These are phyloP conservation scores for Pseudogymnoascus sp. DNA, from an alignment of 2,329 filamentous ascomycete genomes.

Conservation along the genomic window DNA sequence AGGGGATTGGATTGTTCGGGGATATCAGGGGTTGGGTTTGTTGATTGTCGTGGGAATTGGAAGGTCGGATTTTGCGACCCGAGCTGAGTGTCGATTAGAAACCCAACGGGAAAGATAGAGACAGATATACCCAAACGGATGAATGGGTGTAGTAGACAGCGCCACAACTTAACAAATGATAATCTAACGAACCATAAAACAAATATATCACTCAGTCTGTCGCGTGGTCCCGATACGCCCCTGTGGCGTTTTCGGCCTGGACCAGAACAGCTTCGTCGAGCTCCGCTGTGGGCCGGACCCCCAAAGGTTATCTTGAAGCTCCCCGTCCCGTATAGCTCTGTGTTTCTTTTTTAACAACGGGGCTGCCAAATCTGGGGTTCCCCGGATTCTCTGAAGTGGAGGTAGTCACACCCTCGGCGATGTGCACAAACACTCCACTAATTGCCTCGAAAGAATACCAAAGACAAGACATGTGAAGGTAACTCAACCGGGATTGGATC, in stretches of 20 bases:
- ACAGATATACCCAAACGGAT: background rate
- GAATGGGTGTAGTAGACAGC: background rate
- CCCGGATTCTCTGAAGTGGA: background rate
- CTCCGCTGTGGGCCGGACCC: background rate
- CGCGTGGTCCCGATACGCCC: background rate
- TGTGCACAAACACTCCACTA: background rate
- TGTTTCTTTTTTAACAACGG: background rate
- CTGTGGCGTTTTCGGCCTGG: background rate
- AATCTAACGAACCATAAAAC: background rate
- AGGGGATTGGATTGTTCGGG: background rate
- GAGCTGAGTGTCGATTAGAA: background rate
- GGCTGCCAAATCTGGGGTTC: background rate
- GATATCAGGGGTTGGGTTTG: background rate
- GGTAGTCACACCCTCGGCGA: too few species aligned
- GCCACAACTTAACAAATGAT: background rate
- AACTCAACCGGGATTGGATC: background rate
- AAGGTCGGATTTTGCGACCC: conserved; percentile 1
- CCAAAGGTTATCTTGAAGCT: background rate
- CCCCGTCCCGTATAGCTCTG: background rate
- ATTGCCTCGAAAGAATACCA: background rate
- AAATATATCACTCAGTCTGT: background rate
- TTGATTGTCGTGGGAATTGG: background rate
- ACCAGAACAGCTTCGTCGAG: background rate
- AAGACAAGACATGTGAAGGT: too few species aligned
- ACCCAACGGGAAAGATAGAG: background rate